Evolutionary conservation across 352 stramenopile species (phyloP).

Genomic region (Phytophthora niederhauseri): DNA sequence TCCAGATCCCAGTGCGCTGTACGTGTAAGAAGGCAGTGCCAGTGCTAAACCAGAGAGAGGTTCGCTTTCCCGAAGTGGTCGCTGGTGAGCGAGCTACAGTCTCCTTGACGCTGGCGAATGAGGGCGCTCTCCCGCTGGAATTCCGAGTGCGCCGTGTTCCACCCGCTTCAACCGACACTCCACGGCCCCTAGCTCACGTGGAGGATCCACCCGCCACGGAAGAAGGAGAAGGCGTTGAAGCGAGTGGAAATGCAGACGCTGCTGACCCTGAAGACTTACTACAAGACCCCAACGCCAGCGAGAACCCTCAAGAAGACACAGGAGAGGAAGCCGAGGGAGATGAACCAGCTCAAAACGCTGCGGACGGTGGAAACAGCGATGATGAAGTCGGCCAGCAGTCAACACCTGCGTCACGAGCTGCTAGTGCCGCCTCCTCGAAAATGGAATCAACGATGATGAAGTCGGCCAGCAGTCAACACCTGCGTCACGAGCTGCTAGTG

Average conservation of each 20-base stretch:
- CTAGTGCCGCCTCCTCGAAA: too few relatives aligned
- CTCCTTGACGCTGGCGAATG: slow-evolving; percentile 67
- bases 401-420: not conserved
- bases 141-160: slow-evolving; percentile 38
- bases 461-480: not conserved
- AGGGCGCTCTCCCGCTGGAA: slow-evolving; percentile 68
- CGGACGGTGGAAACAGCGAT: not conserved
- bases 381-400: not conserved
- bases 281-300: not conserved
- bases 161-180: not conserved
- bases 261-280: not conserved
- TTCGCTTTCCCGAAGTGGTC: slow-evolving; percentile 79
- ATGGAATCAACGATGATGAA: not conserved
- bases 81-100: slow-evolving; percentile 76
- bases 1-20: slow-evolving; percentile 81
- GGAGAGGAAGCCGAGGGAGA: not conserved
- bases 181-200: not conserved
- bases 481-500: slow-evolving; percentile 10
- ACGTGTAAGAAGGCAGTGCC: slow-evolving; percentile 85
- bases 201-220: not conserved
- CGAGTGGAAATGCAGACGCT: not conserved
- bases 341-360: not conserved
- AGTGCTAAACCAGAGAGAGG: slow-evolving; percentile 37
- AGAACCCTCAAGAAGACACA: slow-evolving; percentile 22
- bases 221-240: not conserved